Base-by-base conservation (phyloP, 805 yeast genomes). In the Komagataella pseudopastoris region DNA sequence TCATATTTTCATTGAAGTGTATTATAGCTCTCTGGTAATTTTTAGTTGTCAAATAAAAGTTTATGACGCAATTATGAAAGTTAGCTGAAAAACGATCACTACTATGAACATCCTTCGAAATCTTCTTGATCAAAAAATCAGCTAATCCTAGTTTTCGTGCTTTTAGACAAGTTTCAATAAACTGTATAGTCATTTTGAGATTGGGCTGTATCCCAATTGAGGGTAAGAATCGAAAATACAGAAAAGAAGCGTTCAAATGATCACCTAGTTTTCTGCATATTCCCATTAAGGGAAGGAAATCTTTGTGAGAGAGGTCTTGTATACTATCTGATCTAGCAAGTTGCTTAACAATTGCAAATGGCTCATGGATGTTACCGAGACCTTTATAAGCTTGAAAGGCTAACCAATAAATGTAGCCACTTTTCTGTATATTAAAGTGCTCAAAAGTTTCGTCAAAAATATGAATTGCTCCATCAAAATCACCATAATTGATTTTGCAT, bases 311-410 rank as follows among this genome's bases (percentile, higher is more conserved):
- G 8, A 61, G 51, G 23, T 53, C 14, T 8, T 30, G 39, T 3
- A 68, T 52, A 51, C 65, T 68, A 30, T 63, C 61, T 8, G 66
- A 59, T 8, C 14, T 30, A 30, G 14, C 39, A 49, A 46, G 36
- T 17, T 23, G 24, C n/a, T 50, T 45, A n/a, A 50, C 39, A 67
- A 63, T 49, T 61, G 55, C 53, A 53, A 66, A 55, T 51, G 75
- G 63, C 14, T 67, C 63, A 3, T 59, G 57, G 6, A 68, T 50
- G 50, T 77, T 72, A 30, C 61, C 56, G 2, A 66, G 55, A n/a
- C 70, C 71, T 4, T 71, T 58, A 47, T 68, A 63, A 2, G 69
- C 66, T 18, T 55, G 50, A 44, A 73, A 52, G 58, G 74, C 57
- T 8, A 72, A 58, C 3, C 56, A 57, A 53, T 69, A 72, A 30